Conservation (phyloP, 2,329 filamentous ascomycete species). For the Basipetospora chlamydospora region DNA sequence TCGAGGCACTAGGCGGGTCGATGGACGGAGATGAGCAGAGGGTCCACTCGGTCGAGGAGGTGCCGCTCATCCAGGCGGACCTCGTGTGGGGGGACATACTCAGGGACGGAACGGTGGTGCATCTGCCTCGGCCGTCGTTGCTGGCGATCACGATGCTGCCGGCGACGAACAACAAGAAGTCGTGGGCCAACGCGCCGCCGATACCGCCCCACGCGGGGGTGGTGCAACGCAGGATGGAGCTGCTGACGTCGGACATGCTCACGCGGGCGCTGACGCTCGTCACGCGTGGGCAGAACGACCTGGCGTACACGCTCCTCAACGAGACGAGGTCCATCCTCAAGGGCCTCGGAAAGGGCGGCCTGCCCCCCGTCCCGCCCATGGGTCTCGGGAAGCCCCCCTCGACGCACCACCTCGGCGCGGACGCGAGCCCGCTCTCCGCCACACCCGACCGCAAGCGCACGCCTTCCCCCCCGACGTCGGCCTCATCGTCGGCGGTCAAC, state of each 20-base stretch:
- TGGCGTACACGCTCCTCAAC: conserved; percentile 78
- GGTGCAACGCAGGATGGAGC: conserved; percentile 92
- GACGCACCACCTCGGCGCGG: conserved; percentile 31
- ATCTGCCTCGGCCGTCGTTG: conserved; percentile 77
- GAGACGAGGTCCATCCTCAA: conserved; percentile 94
- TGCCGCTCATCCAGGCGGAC: conserved; percentile 89
- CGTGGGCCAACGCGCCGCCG: conserved; percentile 53
- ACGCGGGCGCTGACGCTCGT: conserved; percentile 83
- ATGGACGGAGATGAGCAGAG: conserved; percentile 77
- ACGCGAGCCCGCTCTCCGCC: conserved; percentile 22
- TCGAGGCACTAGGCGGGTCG: conserved; percentile 83
- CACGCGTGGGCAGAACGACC: conserved; percentile 80
- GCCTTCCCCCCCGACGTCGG: conserved; percentile 38
- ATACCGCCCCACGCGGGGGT: conserved; percentile 93
- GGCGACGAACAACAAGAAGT: conserved; percentile 46
- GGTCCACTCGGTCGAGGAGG: conserved; percentile 75
- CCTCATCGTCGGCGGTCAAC: conserved; percentile 24
- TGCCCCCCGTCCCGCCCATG: conserved; percentile 71
- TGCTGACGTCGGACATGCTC: conserved; percentile 95
- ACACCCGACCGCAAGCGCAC: conserved; percentile 41
- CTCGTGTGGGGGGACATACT: conserved; percentile 87
- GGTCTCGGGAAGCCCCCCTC: conserved; percentile 24
- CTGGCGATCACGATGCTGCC: conserved; percentile 94
- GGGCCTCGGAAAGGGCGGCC: conserved; percentile 83
- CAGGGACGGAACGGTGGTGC: conserved; percentile 70